Evolutionary conservation across 768 basidiomycete species (phyloP).

Genomic region (Boletus sp.): DNA sequence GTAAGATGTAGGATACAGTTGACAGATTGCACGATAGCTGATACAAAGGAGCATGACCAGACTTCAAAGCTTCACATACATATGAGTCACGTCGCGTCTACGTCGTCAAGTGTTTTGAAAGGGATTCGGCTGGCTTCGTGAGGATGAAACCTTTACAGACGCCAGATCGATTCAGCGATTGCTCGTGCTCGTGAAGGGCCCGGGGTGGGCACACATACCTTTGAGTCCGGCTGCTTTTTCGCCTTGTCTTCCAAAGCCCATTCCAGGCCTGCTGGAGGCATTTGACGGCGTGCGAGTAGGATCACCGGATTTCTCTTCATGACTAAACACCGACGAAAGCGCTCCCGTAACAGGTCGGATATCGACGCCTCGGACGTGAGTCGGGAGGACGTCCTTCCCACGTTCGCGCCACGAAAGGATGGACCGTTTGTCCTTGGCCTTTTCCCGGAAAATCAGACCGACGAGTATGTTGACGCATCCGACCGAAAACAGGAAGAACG

Average conservation of each 20-base stretch:
- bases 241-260: slow-evolving; percentile 80
- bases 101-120: slow-evolving; percentile 44
- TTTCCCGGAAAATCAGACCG: slow-evolving; percentile 76
- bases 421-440: slow-evolving; percentile 62
- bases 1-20: background rate
- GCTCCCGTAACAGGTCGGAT: slow-evolving; percentile 16
- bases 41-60: slow-evolving; percentile 1
- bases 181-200: background rate
- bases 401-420: slow-evolving; percentile 66
- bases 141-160: slow-evolving; percentile 48
- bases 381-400: slow-evolving; percentile 55
- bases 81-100: background rate
- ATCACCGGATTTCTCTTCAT: slow-evolving; percentile 10
- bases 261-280: slow-evolving; percentile 40
- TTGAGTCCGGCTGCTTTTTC: slow-evolving; percentile 73
- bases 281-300: slow-evolving; percentile 7
- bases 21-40: background rate
- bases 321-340: slow-evolving; percentile 12
- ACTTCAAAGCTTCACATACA: background rate
- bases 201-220: slow-evolving; percentile 39
- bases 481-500: slow-evolving; percentile 80
- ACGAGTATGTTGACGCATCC: slow-evolving; percentile 82
- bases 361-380: slow-evolving; percentile 28
- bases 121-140: slow-evolving; percentile 55
- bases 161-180: background rate